Evolutionary conservation across 1,284 basidiomycete species (phyloP), one percentile per base, ranked within the genome.

Genomic region (Wolfiporia cocos): DNA sequence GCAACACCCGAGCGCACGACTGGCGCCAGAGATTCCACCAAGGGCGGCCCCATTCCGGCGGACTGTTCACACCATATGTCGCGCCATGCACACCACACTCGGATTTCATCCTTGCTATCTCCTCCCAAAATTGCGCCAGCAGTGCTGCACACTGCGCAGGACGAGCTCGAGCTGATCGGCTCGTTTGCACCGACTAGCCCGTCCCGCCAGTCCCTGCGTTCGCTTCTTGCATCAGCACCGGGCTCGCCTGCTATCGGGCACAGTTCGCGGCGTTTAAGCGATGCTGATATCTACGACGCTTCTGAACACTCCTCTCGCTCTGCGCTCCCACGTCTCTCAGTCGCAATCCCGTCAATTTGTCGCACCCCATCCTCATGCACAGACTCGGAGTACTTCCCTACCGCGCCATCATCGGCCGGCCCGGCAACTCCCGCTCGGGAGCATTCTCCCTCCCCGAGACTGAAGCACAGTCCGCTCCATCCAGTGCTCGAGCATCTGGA

Each of bases 401-500:
- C 47, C 37, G 61, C 50, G 40, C 57, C 55, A 12, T 58, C 53
- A 23, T 51, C 53, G 21, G 45, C 55, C 28, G 49, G 51, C 18
- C 54, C 56, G 37, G 28, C 51, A 6, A 61, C 59, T 26, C 47
- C 54, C 36, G 46, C 45, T 36, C 51, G 53, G 33, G 33, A 39
- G 17, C 26, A 24, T 34, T 22, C 46, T 11, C 21, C 46, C 15
- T 42, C 53, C 35, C 51, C 54, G 14, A 20, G 19, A 19, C 40
- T 39, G 24, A 47, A 41, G 37, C 38, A 43, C 2, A 45, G 48
- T 41, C 37, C 49, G 37, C 60, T 78, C 24, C 66, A 78, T 49
- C 71, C 78, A 5, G 65, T 75, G n/a, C 65, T 82, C 4, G 73
- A 71, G 26, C 64, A 63, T 5, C 56, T 82, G 4, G 81, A 85